Base-by-base conservation (phyloP, 1,284 basidiomycete species). In the Anthracocystis panici-leucophaei region DNA sequence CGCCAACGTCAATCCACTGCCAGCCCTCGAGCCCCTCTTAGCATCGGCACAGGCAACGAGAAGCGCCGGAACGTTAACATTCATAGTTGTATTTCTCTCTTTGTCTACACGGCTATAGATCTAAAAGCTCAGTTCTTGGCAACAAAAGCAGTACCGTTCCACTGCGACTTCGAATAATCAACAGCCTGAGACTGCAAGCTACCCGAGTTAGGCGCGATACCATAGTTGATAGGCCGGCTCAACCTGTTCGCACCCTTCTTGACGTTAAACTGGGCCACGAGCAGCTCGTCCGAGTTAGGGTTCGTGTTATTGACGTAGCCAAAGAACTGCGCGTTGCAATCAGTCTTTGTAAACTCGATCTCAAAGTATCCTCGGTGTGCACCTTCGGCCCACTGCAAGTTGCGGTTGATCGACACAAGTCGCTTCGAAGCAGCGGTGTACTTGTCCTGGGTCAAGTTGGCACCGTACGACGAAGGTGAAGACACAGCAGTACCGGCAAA, bases 401-500 rank as follows among this genome's bases (percentile, higher is more conserved):
- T 88, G 2, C 86, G 74, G 82, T 90, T 90, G 40, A 84, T 84
- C 14, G 78, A 82, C 12, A 90, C 88, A 38, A 89, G 83, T 20
- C 75, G 25, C 44, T 73, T 44, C 5, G 78, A 66, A 18, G 23
- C 56, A 14, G 81, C 77, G 10, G 88, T 89, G 25, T 87, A 84
- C 12, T 77, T 79, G 16, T 80, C 85, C n/a, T 88, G 88, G 68
- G 90, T 87, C 52, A 89, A 54, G 27, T 63, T 86, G 9, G 86
- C 60, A 10, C 90, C 89, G 80, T 90, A 90, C 1, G 88, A 78
- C 10, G 89, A 89, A 2, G 84, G 80, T 0, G 89, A 90, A 0
- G 89, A 89, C 14, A 91, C 90, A 1, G 90, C 90, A 0, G 90
- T 90, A 3, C 90, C 90, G 3, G 90, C 90, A 76, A 91, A 91